A percentile compares a stretch with the other conserved stretches of the same genome.
Evolutionary conservation across 805 yeast genomes (phyloP).

Genomic region (Metschnikowia sp.): DNA sequence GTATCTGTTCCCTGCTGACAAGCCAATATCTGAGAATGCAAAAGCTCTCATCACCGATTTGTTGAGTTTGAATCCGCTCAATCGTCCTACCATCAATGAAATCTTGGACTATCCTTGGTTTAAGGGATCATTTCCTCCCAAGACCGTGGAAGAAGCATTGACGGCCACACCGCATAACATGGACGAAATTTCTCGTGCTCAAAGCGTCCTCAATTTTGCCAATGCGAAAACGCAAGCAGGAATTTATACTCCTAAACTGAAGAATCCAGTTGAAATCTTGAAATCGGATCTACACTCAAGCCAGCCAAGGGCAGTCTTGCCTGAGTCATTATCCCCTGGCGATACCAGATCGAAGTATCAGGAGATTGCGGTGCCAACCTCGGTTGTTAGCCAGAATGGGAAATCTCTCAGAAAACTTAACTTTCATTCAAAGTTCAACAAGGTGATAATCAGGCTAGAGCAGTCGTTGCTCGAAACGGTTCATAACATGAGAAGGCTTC

Average conservation of each 20-base stretch:
- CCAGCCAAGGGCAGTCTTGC: slow-evolving; percentile 66
- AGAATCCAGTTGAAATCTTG: slow-evolving; percentile 66
- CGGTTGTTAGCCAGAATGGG: slow-evolving; percentile 22
- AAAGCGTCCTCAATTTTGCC: slow-evolving; percentile 65
- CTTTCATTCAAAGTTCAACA: slow-evolving; percentile 36
- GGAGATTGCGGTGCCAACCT: slow-evolving; percentile 49
- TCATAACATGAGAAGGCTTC: slow-evolving; percentile 41
- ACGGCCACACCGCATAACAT: slow-evolving; percentile 58
- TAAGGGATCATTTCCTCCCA: slow-evolving; percentile 77
- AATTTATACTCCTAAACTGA: slow-evolving; percentile 47
- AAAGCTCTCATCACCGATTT: slow-evolving; percentile 66
- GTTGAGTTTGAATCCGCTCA: slow-evolving; percentile 70
- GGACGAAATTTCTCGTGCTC: slow-evolving; percentile 51
- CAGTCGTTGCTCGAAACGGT: slow-evolving; percentile 35
- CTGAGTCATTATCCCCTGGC: slow-evolving; percentile 89
- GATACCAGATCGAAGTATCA: slow-evolving; percentile 85
- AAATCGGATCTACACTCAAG: slow-evolving; percentile 68
- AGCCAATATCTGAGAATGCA: slow-evolving; percentile 69
- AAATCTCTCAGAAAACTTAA: slow-evolving; percentile 35
- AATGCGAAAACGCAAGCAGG: slow-evolving; percentile 65
- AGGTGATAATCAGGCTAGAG: slow-evolving; percentile 38
- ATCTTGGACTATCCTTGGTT: slow-evolving; percentile 85
- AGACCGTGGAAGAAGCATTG: slow-evolving; percentile 59
- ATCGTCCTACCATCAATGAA: slow-evolving; percentile 77
- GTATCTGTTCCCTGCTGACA: slow-evolving; percentile 70